A percentile compares a stretch with the other conserved stretches of the same genome.
Conservation (phyloP, 2,329 filamentous ascomycete genomes). For the Torrubiellomyces zombiae region DNA sequence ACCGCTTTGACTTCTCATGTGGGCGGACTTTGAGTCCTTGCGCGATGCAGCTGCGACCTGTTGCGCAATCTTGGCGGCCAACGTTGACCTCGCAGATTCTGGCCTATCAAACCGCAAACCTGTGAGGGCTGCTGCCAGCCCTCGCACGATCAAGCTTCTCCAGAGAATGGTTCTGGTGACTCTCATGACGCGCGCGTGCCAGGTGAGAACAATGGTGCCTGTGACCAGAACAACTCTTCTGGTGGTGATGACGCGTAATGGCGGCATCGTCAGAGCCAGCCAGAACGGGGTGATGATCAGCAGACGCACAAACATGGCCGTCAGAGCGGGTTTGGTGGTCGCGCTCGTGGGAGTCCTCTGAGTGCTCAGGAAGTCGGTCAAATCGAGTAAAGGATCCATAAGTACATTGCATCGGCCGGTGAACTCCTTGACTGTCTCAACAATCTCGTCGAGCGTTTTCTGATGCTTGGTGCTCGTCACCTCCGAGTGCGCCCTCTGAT, state of each 20-base stretch:
- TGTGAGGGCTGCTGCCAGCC: constrained; percentile 54
- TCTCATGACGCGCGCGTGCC: constrained; percentile 76
- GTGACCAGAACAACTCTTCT: constrained; percentile 67
- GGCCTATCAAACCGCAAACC: constrained; percentile 56
- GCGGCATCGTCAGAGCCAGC: constrained; percentile 67
- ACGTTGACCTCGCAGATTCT: constrained; percentile 14
- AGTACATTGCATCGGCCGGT: constrained; percentile 85
- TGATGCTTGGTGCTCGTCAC: constrained; percentile 56
- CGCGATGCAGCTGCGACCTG: constrained; percentile 8
- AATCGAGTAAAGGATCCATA: constrained; percentile 69
- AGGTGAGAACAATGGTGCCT: constrained; percentile 78
- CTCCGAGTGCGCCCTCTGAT: constrained; percentile 36
- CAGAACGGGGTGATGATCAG: constrained; percentile 78
- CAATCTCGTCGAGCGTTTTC: constrained; percentile 93
- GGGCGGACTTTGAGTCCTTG: no score
- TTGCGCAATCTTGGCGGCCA: constrained; percentile 9
- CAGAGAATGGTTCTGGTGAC: constrained; percentile 79
- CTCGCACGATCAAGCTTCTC: constrained; percentile 64
- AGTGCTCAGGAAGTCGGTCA: constrained; percentile 88
- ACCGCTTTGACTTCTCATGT: constrained; percentile 17
- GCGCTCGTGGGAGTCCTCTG: constrained; percentile 81
- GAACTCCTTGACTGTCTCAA: constrained; percentile 80
- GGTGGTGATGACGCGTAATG: constrained; percentile 71
- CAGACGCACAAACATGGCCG: constrained; percentile 75
- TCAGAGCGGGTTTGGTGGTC: constrained; percentile 78